Evolutionary conservation across 2,329 filamentous ascomycete species (phyloP).

Genomic region (Pyricularia pennisetigena): DNA sequence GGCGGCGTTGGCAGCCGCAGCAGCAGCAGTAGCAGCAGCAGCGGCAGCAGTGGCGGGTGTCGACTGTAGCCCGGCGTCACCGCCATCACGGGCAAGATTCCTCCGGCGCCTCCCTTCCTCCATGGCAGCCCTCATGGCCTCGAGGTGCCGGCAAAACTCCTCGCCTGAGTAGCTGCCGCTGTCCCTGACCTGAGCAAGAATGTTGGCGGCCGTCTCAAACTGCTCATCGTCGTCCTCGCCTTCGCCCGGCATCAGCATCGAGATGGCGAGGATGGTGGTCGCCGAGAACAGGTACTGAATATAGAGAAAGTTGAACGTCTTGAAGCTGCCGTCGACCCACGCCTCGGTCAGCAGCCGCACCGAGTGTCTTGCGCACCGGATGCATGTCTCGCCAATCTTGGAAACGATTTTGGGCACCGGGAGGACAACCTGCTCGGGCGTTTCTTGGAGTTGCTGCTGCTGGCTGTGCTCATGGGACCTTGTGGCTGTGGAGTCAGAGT

Average conservation of each 20-base stretch:
- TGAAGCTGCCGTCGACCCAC: constrained; percentile 3
- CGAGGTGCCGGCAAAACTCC: constrained; percentile 3
- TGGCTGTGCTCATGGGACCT: neutral
- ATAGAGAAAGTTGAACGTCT: constrained; percentile 4
- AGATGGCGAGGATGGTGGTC: constrained; percentile 3
- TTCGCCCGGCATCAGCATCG: neutral
- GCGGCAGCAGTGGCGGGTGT: neutral
- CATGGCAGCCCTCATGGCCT: constrained; percentile 2
- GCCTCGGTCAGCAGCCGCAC: constrained; percentile 3
- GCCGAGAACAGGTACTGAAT: constrained; percentile 4
- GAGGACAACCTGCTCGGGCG: constrained; percentile 10
- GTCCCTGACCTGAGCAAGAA: constrained; percentile 1
- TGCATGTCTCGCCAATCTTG: constrained; percentile 18
- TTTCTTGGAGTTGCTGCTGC: neutral
- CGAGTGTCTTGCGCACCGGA: constrained; percentile 17
- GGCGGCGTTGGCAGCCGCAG: neutral
- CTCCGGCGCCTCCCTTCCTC: neutral
- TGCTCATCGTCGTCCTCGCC: constrained; percentile 1
- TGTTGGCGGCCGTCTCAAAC: constrained; percentile 3
- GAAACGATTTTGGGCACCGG: constrained; percentile 19
- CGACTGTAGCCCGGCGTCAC: neutral
- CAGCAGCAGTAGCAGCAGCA: neutral
- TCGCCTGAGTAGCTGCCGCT: neutral
- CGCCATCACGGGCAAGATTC: neutral
- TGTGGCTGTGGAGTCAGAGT: neutral